phyloP scores from a whole-genome alignment of 495 filamentous ascomycete genomes.

The Daldinia loculata region DNA sequence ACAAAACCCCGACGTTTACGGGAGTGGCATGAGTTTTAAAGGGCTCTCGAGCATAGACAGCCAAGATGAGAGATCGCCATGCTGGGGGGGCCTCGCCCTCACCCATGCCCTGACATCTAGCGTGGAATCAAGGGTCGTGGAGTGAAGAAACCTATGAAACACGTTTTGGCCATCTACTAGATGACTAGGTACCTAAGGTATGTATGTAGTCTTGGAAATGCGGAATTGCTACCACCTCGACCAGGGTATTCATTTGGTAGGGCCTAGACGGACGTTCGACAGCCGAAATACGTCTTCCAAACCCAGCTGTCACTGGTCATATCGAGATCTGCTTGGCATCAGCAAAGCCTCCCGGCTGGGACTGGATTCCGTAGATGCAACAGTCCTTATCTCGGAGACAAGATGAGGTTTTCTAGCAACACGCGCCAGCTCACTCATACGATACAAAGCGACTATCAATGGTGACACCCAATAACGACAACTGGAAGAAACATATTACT shows the following conservation, averaged over 20 bases:
- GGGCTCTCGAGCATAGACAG: constrained; percentile 25
- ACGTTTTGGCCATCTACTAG: constrained; percentile 48
- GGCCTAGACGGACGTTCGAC: constrained; percentile 25
- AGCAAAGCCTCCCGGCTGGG: constrained; percentile 29
- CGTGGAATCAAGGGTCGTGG: constrained; percentile 26
- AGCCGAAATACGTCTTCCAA: constrained; percentile 27
- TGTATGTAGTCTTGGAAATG: constrained; percentile 18
- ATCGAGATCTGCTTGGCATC: constrained; percentile 27
- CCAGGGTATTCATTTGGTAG: constrained; percentile 18
- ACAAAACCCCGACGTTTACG: constrained; percentile 36
- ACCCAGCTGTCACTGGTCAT: constrained; percentile 8
- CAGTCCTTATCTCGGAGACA: background rate
- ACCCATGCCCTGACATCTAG: constrained; percentile 37
- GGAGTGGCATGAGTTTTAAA: constrained; percentile 48
- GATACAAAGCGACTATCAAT: background rate
- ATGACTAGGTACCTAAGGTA: too few relatives aligned
- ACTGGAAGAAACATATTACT: background rate
- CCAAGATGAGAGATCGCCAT: constrained; percentile 47
- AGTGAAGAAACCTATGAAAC: constrained; percentile 49
- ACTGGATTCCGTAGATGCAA: constrained; percentile 1
- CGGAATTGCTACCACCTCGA: constrained; percentile 32
- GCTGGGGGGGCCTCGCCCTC: constrained; percentile 27
- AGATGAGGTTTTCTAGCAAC: constrained; percentile 26
- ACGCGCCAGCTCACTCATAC: background rate
- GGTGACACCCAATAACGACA: background rate